Base-by-base conservation (phyloP, 73 alveolate species). In the Loxodes magnus region DNA sequence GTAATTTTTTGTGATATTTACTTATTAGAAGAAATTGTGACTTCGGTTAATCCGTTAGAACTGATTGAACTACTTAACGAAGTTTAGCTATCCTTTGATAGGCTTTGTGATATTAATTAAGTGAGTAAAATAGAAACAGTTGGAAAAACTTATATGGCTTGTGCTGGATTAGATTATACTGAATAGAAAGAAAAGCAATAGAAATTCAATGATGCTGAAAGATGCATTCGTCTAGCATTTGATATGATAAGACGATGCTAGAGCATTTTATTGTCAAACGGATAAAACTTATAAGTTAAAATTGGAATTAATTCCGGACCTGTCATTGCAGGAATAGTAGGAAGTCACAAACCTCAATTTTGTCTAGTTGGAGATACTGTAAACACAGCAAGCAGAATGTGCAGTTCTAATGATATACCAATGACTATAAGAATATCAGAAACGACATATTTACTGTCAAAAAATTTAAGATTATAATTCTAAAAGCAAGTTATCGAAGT, bases 251-350 rank as follows among this genome's bases (percentile, higher is more conserved):
- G 34, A 46, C 9, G 14, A 0, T 14, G 43, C 26, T 14, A 46
- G 27, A 9, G 43, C 0, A 10, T 46, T 22, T 24, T 21, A n/a
- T 25, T 46, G 59, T 25, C 22, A 19, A 46, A 56, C 25, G 67
- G 63, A 2, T 75, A 69, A 23, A 61, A 49, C 9, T 35, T 67
- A 0, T 31, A 37, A 26, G 93, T 92, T 19, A 92, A 88, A 84
- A 88, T 92, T 7, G 99, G 99, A 19, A 85, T 92, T 41, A 93
- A 92, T 56, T 76, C 79, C 58, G 99, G 99, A 14, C 70, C 74
- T 33, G 99, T 92, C 1, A 73, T 88, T 34, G 94, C 97, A 2
- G 99, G 97, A 19, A 97, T 92, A 35, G 94, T 92, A 0, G 99
- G 99, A 9, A 82, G 79, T 23, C 97, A 85, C 54, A 92, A 92